A percentile compares a stretch with the other conserved stretches of the same genome.
These are phyloP conservation scores for Acer campestre DNA, from an alignment of 345 rosid genomes.

Conservation along the genomic window DNA sequence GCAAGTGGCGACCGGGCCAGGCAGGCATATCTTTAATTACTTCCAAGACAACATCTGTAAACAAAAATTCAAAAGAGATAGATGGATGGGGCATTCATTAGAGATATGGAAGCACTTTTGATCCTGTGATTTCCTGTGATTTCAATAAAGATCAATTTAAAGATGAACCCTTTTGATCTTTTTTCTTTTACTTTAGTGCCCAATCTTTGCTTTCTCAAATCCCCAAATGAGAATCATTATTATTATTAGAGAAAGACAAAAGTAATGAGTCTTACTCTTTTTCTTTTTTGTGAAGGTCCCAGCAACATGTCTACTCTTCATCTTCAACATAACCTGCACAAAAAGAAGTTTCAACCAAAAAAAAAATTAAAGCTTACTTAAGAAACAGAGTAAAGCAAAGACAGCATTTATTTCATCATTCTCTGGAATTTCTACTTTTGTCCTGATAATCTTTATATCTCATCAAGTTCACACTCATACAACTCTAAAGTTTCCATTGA, in stretches of 20 bases:
- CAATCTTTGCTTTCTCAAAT: slow-evolving; percentile 65
- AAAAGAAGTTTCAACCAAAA: slow-evolving; percentile 33
- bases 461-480: slow-evolving; percentile 30
- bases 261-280: slow-evolving; percentile 67
- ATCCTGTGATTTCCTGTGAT: slow-evolving; percentile 20
- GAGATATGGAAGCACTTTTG: slow-evolving; percentile 36
- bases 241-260: slow-evolving; percentile 49
- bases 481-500: slow-evolving; percentile 30
- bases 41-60: slow-evolving; percentile 70
- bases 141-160: slow-evolving; percentile 19
- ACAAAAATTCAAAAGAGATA: slow-evolving; percentile 25
- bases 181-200: slow-evolving; percentile 40
- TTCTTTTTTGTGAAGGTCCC: slow-evolving; percentile 98
- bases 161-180: slow-evolving; percentile 25
- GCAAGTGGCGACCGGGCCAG: slow-evolving; percentile 89
- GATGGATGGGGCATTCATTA: slow-evolving; percentile 12
- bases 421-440: slow-evolving; percentile 34
- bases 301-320: slow-evolving; percentile 95
- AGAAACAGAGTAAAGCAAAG: slow-evolving; percentile 15
- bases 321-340: slow-evolving; percentile 89
- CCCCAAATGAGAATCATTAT: slow-evolving; percentile 66
- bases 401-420: slow-evolving; percentile 38
- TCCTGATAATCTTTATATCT: slow-evolving; percentile 19
- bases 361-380: slow-evolving; percentile 28
- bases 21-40: slow-evolving; percentile 77